Evolutionary conservation across 768 basidiomycete species (phyloP), one percentile per base, ranked within the genome.

Genomic region (Hygrophorus russula): DNA sequence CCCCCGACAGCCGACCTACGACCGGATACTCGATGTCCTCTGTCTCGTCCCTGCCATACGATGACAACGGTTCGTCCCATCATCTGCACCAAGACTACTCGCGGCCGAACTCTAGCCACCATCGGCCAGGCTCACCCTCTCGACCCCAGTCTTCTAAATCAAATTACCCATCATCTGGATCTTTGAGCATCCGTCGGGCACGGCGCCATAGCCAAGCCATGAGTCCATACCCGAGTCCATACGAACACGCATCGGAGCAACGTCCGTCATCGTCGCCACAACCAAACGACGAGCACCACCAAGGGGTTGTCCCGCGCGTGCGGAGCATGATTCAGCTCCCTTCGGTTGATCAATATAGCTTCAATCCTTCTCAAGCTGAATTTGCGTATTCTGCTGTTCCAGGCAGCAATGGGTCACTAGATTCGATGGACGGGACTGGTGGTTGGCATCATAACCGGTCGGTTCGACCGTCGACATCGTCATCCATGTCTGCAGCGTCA

Each of bases 21-120:
- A 88, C 87, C 0, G 84, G 87, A 13, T 90, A 90, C 59, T 88
- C 87, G 31, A 84, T 87, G 44, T 80, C 83, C 2, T 86, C 83
- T 10, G 83, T 87, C 50, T 82, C 81, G 1, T 86, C 82, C 14
- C 56, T 85, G 50, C 71, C 79, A 0, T 84, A 86, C 59, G 80
- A 80, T 42, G 80, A 83, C 34, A 68, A 61, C 20, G 59, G 59
- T 20, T 11, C 32, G 10, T 5, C 63, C 57, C 41, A 60, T 39
- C 56, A 66, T 56, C 50, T 63, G 24, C 63, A 74, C 44, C 71
- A 74, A 45, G 76, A 86, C 54, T 81, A 82, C 56, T 79, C 82
- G 41, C 79, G 84, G 20, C 82, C 85, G 1, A 72, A 68, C 53
- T 88, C 85, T 2, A 73, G 80, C 45, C 82, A 83, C 51, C 83